Percentiles rank a stretch among this genome's conserved stretches.
phyloP scores from a whole-genome alignment of 352 stramenopile species.

The Phytophthora pseudosyringae region DNA sequence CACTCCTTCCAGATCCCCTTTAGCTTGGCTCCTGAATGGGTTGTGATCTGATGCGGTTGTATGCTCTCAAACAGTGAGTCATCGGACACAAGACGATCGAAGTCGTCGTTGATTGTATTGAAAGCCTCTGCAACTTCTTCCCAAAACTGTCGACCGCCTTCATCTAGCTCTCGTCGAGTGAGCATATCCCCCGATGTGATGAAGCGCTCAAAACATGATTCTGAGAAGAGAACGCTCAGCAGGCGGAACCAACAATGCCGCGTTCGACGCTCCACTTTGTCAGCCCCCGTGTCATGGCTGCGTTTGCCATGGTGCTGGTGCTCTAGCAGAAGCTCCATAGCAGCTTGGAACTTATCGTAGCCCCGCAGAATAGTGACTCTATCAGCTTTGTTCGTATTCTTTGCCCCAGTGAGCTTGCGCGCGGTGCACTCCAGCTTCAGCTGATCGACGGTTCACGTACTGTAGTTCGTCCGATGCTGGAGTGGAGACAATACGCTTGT shows the following conservation, averaged over 20 bases:
- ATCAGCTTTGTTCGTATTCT: slow-evolving; percentile 15
- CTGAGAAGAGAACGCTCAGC: slow-evolving; percentile 7
- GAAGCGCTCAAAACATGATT: neutral
- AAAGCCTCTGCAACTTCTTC: neutral
- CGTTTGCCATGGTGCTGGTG: slow-evolving; percentile 1
- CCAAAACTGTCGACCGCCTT: slow-evolving; percentile 1
- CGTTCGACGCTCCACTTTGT: neutral
- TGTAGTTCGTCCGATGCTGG: slow-evolving; percentile 3
- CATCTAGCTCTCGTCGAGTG: neutral
- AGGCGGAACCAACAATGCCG: slow-evolving; percentile 8
- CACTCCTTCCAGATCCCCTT: neutral
- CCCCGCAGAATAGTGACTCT: neutral
- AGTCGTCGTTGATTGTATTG: neutral
- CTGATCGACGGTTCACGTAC: slow-evolving; percentile 6
- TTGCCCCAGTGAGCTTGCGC: neutral
- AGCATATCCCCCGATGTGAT: slow-evolving; percentile 1
- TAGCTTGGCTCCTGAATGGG: neutral
- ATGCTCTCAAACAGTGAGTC: neutral
- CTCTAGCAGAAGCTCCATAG: slow-evolving; percentile 4
- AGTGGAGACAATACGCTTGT: neutral
- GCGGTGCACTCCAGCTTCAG: slow-evolving; percentile 21
- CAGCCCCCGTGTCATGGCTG: no score
- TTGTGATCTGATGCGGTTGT: neutral
- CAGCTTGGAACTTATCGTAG: slow-evolving; percentile 4
- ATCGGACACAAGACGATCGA: neutral